Conservation (phyloP, 2,329 filamentous ascomycete species). For the Beauveria asiatica region DNA sequence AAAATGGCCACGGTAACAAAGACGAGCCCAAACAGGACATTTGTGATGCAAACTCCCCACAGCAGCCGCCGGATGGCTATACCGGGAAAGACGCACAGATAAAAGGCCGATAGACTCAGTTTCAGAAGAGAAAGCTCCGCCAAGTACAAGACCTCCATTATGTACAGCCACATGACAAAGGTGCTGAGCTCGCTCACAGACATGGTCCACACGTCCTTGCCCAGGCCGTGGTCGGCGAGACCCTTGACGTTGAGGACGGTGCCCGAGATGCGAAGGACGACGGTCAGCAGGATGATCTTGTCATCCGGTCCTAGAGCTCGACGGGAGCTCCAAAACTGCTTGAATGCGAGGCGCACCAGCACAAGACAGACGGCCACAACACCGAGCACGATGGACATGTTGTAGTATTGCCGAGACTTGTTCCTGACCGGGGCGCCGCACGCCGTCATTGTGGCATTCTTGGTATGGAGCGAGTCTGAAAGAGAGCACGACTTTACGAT, state of each 20-base stretch:
- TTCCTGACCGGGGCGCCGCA: conserved; percentile 23
- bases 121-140: conserved; percentile 37
- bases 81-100: conserved; percentile 44
- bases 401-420: conserved; percentile 25
- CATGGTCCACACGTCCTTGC: conserved; percentile 44
- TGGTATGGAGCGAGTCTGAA: conserved; percentile 1
- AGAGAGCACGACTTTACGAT: neutral
- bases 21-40: conserved; percentile 28
- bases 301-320: conserved; percentile 31
- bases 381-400: conserved; percentile 25
- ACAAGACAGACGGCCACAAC: conserved; percentile 31
- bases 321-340: conserved; percentile 25
- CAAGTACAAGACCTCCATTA: conserved; percentile 38
- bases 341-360: conserved; percentile 31
- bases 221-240: conserved; percentile 33
- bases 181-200: conserved; percentile 30
- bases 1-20: conserved; percentile 38
- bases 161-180: conserved; percentile 36
- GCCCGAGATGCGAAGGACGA: conserved; percentile 21
- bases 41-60: conserved; percentile 33
- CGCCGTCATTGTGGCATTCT: conserved; percentile 17
- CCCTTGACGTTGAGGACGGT: conserved; percentile 25
- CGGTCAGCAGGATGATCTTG: conserved; percentile 24
- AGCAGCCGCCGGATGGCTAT: conserved; percentile 30
- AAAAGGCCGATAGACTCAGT: conserved; percentile 45